These are phyloP conservation scores for Obelidium mucronatum DNA, from an alignment of 192 early-diverging fungal genomes.

Conservation along the genomic window DNA sequence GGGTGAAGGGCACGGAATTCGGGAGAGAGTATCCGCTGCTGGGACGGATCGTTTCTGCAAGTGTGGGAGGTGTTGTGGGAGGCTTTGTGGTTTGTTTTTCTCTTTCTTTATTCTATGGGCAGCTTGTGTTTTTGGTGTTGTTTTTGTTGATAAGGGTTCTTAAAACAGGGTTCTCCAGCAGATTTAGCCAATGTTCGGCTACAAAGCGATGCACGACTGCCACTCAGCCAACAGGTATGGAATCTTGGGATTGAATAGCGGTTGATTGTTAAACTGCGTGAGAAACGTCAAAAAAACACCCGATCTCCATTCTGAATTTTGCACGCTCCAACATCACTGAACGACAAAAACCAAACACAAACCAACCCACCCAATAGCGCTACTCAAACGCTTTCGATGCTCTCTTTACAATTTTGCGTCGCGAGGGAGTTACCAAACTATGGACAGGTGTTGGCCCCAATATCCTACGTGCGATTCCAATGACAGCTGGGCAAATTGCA, in stretches of 20 bases:
- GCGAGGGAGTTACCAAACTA: constrained; percentile 30
- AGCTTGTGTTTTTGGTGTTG: not conserved
- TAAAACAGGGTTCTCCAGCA: constrained; percentile 14
- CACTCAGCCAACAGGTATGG: not conserved
- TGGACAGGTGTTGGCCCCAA: constrained; percentile 28
- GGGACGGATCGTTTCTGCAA: not conserved
- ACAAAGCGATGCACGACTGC: constrained; percentile 16
- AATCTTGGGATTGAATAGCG: too few species aligned
- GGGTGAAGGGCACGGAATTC: not conserved
- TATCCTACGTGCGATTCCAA: constrained; percentile 34
- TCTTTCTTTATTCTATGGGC: not conserved
- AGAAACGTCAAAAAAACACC: too few species aligned
- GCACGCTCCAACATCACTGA: too few species aligned
- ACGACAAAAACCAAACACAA: not conserved
- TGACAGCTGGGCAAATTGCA: constrained; percentile 16
- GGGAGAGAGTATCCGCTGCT: not conserved
- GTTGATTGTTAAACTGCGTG: too few species aligned
- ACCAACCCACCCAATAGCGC: not conserved
- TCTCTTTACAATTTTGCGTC: constrained; percentile 25
- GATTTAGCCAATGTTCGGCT: constrained; percentile 34
- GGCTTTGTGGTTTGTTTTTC: constrained; percentile 4
- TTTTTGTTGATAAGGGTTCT: not conserved
- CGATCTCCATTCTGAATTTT: not conserved
- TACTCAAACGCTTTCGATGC: constrained; percentile 40
- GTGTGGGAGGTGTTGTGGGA: constrained; percentile 15